These are phyloP conservation scores for Kwoniella pini DNA, from an alignment of 768 basidiomycete genomes.

Conservation along the genomic window DNA sequence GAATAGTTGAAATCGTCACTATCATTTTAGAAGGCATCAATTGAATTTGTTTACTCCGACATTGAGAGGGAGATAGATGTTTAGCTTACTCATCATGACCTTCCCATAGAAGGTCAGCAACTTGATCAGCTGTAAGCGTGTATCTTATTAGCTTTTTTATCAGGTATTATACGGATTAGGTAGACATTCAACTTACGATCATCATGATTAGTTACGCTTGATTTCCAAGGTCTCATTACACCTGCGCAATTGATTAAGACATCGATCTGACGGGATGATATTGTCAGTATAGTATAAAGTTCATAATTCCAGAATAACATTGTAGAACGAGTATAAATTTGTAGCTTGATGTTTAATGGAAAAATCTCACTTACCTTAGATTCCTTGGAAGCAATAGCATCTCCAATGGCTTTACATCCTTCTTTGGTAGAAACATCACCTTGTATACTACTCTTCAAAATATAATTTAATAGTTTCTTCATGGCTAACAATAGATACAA, in stretches of 20 bases:
- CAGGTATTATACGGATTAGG: not conserved
- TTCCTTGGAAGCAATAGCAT: conserved; percentile 20
- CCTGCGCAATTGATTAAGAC: conserved; percentile 51
- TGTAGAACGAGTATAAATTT: not conserved
- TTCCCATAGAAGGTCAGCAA: conserved; percentile 26
- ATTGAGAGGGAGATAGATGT: not conserved
- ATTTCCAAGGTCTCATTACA: conserved; percentile 36
- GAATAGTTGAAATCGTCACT: conserved; percentile 43
- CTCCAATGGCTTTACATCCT: conserved; percentile 29
- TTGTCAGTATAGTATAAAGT: not conserved
- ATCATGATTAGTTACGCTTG: conserved; percentile 28
- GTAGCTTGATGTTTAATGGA: not conserved
- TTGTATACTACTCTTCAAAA: conserved; percentile 28
- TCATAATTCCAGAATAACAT: too few species aligned
- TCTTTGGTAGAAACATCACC: conserved; percentile 43
- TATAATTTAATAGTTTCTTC: too few species aligned
- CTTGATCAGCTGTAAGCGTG: conserved; percentile 22
- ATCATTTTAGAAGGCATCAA: not conserved
- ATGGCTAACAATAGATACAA: too few species aligned
- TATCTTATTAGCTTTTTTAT: not conserved
- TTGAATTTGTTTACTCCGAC: not conserved
- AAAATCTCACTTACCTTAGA: conserved; percentile 3
- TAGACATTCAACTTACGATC: conserved; percentile 40
- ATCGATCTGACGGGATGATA: conserved; percentile 20
- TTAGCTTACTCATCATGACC: conserved; percentile 37